These are phyloP conservation scores for Debaryomyces singareniensis DNA, from an alignment of 1,139 yeast genomes.

Conservation along the genomic window DNA sequence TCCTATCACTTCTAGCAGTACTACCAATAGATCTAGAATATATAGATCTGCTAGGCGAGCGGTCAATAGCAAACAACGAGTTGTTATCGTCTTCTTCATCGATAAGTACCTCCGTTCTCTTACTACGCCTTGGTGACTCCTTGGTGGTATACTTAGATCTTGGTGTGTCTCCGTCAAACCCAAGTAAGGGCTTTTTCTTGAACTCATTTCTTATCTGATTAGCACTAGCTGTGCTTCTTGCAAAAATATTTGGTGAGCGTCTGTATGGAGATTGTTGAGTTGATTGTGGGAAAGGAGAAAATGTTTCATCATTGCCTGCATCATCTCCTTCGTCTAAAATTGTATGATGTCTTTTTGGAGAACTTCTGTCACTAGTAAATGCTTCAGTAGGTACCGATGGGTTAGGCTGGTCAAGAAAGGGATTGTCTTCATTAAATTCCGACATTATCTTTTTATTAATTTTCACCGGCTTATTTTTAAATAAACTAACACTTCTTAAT, in stretches of 20 bases:
- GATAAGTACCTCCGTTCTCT: constrained; percentile 41
- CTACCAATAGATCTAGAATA: constrained; percentile 23
- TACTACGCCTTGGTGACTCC: constrained; percentile 62
- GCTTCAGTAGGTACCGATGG: constrained; percentile 37
- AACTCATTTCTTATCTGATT: constrained; percentile 10
- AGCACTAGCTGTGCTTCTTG: constrained; percentile 43
- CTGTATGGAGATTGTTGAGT: constrained; percentile 16
- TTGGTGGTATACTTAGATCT: constrained; percentile 51
- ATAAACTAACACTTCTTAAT: too few species aligned
- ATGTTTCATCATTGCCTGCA: constrained; percentile 15
- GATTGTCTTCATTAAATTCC: constrained; percentile 18
- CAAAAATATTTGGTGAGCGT: constrained; percentile 41
- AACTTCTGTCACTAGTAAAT: constrained; percentile 32
- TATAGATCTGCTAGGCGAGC: constrained; percentile 29
- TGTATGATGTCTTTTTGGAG: constrained; percentile 32
- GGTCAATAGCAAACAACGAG: constrained; percentile 10
- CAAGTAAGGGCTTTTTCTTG: constrained; percentile 21
- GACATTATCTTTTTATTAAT: not conserved
- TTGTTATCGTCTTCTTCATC: constrained; percentile 31
- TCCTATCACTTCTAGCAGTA: constrained; percentile 39
- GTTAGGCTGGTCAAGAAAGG: constrained; percentile 22
- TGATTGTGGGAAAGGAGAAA: constrained; percentile 25
- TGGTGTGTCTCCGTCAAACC: constrained; percentile 28
- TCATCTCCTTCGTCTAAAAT: constrained; percentile 18
- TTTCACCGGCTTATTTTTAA: too few species aligned